Evolutionary conservation across 495 filamentous ascomycete species (phyloP).

Genomic region (Collariella sp.): DNA sequence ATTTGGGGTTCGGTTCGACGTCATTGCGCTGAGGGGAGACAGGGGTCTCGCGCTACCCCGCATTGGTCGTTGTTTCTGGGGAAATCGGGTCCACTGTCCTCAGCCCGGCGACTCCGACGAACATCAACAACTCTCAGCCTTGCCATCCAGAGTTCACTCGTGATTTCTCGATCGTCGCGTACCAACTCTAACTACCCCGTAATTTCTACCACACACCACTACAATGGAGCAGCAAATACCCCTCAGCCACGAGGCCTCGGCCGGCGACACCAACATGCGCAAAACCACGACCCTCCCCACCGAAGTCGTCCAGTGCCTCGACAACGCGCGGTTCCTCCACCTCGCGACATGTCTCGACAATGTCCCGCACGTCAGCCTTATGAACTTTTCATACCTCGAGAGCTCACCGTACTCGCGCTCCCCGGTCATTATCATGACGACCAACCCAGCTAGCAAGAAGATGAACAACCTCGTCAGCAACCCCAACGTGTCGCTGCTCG

Average conservation of each 20-base stretch:
- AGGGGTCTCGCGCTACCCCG: conserved; percentile 3
- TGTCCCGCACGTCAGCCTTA: conserved; percentile 87
- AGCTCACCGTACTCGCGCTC: conserved; percentile 59
- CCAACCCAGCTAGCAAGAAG: conserved; percentile 80
- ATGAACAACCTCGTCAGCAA: conserved; percentile 79
- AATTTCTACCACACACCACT: neutral
- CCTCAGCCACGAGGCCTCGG: conserved; percentile 68
- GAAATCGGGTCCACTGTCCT: neutral
- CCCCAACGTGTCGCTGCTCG: conserved; percentile 85
- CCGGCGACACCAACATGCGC: conserved; percentile 61
- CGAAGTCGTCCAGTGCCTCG: conserved; percentile 81
- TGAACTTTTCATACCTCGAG: conserved; percentile 98
- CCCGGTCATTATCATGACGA: conserved; percentile 88
- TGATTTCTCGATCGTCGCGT: no score
- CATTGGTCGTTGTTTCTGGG: conserved; percentile 12
- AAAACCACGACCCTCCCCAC: conserved; percentile 59
- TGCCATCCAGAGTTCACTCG: neutral
- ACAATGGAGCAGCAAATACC: conserved; percentile 46
- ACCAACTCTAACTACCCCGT: no score
- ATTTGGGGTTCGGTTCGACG: conserved; percentile 5
- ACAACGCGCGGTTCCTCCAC: conserved; percentile 95
- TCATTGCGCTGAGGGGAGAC: conserved; percentile 6
- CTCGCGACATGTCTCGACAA: conserved; percentile 80
- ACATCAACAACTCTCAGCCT: neutral
- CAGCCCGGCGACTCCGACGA: neutral